phyloP scores from a whole-genome alignment of 1,139 yeast genomes.

The Taphrina wiesneri region DNA sequence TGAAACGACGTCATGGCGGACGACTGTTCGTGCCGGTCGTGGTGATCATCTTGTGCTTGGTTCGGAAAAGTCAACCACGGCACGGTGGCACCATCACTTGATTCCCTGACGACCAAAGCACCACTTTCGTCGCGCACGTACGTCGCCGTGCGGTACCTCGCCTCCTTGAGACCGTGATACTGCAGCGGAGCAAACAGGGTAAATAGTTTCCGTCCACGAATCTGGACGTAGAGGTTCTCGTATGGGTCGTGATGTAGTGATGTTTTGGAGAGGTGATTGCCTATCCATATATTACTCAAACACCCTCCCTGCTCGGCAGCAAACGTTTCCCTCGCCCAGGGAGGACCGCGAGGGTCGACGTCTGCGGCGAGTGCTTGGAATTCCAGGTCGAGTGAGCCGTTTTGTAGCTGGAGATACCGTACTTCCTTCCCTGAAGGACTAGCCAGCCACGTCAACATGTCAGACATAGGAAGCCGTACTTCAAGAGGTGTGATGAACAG shows the following conservation, averaged over 20 bases:
- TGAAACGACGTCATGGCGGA: slow-evolving; percentile 24
- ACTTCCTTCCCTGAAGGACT: slow-evolving; percentile 38
- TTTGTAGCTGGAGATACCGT: slow-evolving; percentile 47
- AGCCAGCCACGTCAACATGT: slow-evolving; percentile 41
- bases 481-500: slow-evolving; percentile 46
- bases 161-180: slow-evolving; percentile 36
- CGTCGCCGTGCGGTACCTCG: not conserved
- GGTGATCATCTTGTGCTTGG: not conserved
- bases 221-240: slow-evolving; percentile 48
- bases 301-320: slow-evolving; percentile 39
- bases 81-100: not conserved
- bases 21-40: not conserved
- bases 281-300: slow-evolving; percentile 50
- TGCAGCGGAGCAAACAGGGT: slow-evolving; percentile 46
- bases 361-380: slow-evolving; percentile 44
- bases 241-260: slow-evolving; percentile 49
- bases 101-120: not conserved
- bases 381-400: slow-evolving; percentile 41
- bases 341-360: slow-evolving; percentile 41
- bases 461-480: slow-evolving; percentile 41
- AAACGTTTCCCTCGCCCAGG: slow-evolving; percentile 43
- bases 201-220: slow-evolving; percentile 46
- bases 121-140: slow-evolving; percentile 4
- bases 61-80: slow-evolving; percentile 20
- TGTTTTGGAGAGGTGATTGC: slow-evolving; percentile 45